Conservation (phyloP, 208 protist genomes). For the Acanthamoeba lenticulata region DNA sequence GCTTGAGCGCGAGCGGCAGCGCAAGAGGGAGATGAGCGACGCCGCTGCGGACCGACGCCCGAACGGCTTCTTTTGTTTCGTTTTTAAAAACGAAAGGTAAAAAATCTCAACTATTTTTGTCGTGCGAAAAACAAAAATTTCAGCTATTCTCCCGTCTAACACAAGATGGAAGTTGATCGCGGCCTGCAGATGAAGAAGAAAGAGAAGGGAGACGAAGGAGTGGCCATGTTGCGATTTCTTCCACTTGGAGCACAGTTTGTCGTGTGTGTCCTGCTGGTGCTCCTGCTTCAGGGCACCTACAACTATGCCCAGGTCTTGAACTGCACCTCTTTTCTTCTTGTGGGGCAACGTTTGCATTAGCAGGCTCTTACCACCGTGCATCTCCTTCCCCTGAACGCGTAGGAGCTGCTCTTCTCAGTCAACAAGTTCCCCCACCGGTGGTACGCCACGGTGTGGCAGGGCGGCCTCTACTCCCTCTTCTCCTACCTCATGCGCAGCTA, state of each 20-base stretch:
- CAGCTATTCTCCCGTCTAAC: too few relatives aligned
- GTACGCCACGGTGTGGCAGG: conserved; percentile 38
- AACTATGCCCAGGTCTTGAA: not conserved
- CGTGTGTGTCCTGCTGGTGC: conserved; percentile 16
- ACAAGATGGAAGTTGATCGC: not conserved
- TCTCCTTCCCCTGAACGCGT: not conserved
- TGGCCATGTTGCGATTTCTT: not conserved
- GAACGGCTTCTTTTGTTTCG: too few relatives aligned
- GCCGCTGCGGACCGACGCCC: too few relatives aligned
- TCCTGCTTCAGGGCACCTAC: conserved; percentile 26
- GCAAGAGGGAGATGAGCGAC: too few relatives aligned
- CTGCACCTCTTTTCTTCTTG: not conserved
- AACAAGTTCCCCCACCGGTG: conserved; percentile 5
- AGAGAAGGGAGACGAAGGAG: not conserved
- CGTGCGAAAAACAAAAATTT: not conserved
- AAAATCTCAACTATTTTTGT: too few relatives aligned
- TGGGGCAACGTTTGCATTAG: not conserved
- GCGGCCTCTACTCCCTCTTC: conserved; percentile 25
- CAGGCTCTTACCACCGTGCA: not conserved
- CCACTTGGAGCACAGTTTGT: not conserved
- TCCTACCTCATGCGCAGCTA: not conserved
- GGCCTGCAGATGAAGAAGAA: not conserved
- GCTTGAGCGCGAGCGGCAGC: not conserved
- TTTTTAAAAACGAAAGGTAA: too few relatives aligned
- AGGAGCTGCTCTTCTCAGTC: conserved; percentile 16